A percentile compares a stretch with the other conserved stretches of the same genome.
These are phyloP conservation scores for Carex sylvatica DNA, from an alignment of 202 grass and related monocot species.

Conservation along the genomic window DNA sequence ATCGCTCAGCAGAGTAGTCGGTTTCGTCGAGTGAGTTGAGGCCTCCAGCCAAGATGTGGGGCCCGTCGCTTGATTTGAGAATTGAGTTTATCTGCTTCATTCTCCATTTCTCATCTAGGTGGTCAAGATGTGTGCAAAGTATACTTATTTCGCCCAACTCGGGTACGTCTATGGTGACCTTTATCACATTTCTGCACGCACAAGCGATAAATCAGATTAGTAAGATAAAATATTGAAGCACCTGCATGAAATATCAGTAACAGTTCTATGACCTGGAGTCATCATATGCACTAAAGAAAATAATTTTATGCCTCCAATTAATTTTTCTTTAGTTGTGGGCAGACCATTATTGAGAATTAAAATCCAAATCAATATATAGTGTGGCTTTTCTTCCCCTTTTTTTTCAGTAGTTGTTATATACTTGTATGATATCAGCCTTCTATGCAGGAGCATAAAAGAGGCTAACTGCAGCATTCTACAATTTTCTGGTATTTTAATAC, in stretches of 20 bases:
- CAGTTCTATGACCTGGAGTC: background rate
- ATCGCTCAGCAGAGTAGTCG: conserved; percentile 81
- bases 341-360: too few species aligned
- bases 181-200: conserved; percentile 76
- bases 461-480: background rate
- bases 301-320: background rate
- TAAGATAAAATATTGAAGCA: background rate
- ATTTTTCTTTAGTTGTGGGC: background rate
- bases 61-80: conserved; percentile 51
- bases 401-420: background rate
- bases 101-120: conserved; percentile 91
- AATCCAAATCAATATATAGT: background rate
- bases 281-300: background rate
- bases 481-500: background rate
- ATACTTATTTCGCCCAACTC: conserved; percentile 69
- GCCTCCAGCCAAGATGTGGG: conserved; percentile 83
- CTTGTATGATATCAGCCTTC: background rate
- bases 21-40: conserved; percentile 87
- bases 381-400: too few species aligned
- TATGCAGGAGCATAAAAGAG: background rate
- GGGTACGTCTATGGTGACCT: conserved; percentile 86
- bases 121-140: conserved; percentile 97
- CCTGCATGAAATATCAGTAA: background rate
- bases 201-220: background rate
- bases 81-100: conserved; percentile 91